Evolutionary conservation across 768 basidiomycete species (phyloP).

Genomic region (Tubosaeta sp.): DNA sequence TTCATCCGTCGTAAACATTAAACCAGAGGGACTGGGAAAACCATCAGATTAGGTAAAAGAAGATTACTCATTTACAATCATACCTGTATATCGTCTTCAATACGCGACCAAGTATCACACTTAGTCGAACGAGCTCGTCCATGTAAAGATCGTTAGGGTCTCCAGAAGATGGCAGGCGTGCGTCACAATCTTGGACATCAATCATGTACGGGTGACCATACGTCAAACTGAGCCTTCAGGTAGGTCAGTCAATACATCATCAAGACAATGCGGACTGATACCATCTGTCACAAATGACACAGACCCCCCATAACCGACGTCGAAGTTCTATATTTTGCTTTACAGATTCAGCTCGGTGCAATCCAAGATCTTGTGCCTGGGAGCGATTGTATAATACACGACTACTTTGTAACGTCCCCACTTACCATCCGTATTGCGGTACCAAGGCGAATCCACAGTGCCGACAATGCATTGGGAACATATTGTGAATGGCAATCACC

Average conservation of each 20-base stretch:
- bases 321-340: conserved; percentile 82
- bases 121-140: conserved; percentile 88
- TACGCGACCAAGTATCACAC: conserved; percentile 86
- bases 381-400: conserved; percentile 11
- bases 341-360: conserved; percentile 88
- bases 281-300: conserved; percentile 94
- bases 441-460: conserved; percentile 82
- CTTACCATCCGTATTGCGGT: conserved; percentile 88
- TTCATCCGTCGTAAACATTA: conserved; percentile 81
- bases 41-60: conserved; percentile 7
- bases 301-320: conserved; percentile 89
- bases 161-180: conserved; percentile 85
- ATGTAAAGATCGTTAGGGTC: conserved; percentile 76
- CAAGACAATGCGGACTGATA: conserved; percentile 28
- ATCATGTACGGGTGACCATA: conserved; percentile 96
- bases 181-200: conserved; percentile 94
- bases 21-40: conserved; percentile 69
- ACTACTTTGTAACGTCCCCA: conserved; percentile 10
- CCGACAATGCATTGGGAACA: conserved; percentile 80
- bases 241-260: conserved; percentile 5
- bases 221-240: conserved; percentile 71
- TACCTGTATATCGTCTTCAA: conserved; percentile 92
- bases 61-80: conserved; percentile 7
- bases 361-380: conserved; percentile 95
- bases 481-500: conserved; percentile 90